These are phyloP conservation scores for Hortaea sp. DNA, from an alignment of 2,329 filamentous ascomycete genomes.

Conservation along the genomic window DNA sequence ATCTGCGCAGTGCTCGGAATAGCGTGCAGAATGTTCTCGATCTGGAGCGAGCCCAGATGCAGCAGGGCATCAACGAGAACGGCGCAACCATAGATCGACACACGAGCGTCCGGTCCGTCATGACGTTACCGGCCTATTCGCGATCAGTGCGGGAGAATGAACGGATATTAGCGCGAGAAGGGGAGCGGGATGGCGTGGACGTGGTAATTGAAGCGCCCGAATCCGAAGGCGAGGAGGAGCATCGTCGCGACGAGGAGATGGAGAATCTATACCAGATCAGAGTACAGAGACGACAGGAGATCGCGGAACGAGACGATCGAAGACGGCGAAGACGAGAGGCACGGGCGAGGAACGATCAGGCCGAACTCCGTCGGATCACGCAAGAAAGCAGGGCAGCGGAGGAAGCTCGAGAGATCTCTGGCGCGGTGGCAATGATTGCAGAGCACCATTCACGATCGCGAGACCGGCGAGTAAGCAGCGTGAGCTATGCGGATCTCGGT, in stretches of 20 bases:
- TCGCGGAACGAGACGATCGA: constrained; percentile 68
- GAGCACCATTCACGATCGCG: constrained; percentile 53
- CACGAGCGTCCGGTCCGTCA: constrained; percentile 81
- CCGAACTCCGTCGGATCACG: constrained; percentile 55
- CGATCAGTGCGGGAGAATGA: constrained; percentile 63
- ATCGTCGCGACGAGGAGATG: constrained; percentile 80
- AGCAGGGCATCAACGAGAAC: constrained; percentile 8
- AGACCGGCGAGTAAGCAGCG: constrained; percentile 60
- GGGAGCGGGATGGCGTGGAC: constrained; percentile 85
- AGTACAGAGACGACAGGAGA: constrained; percentile 61
- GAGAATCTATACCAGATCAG: constrained; percentile 85
- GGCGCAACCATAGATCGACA: constrained; percentile 57
- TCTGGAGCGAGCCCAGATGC: constrained; percentile 15
- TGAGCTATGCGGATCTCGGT: constrained; percentile 67
- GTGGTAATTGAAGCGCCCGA: constrained; percentile 78
- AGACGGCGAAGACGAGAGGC: constrained; percentile 61
- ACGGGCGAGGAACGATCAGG: constrained; percentile 57
- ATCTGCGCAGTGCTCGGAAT: constrained; percentile 13
- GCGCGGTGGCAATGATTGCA: constrained; percentile 39
- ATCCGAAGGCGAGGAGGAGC: constrained; percentile 68
- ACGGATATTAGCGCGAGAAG: constrained; percentile 75
- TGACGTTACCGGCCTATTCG: constrained; percentile 83
- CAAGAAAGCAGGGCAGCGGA: constrained; percentile 46
- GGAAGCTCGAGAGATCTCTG: constrained; percentile 26
- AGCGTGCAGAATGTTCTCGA: constrained; percentile 14